Base-by-base conservation (phyloP, 331 rosid genomes). In the Quercus tomentella region DNA sequence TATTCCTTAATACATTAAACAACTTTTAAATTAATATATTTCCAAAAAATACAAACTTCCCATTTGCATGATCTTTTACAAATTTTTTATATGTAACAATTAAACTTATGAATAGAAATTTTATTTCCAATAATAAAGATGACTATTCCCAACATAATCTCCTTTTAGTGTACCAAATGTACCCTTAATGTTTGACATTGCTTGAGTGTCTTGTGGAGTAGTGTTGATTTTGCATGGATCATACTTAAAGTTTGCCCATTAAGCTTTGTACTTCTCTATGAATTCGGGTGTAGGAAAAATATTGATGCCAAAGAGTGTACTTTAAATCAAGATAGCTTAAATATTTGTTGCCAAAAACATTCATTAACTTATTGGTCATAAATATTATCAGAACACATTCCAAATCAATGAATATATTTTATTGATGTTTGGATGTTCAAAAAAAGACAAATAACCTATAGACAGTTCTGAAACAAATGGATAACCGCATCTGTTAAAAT, bases 151-250 rank as follows among this genome's bases (percentile, higher is more conserved):
- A 8, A 41, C 1, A 0, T 8, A 41, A 41, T 2, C 45, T 41
- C 45, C 45, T 41, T 41, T 41, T 41, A 2, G 45, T 41, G 12
- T 41, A 41, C 12, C 12, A 41, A 41, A 41, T 41, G 12, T 41
- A 8, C 45, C 45, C 45, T 8, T 41, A 41, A 41, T 41, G 52
- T 90, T 84, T 6, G 99, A 84, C 92, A 89, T 88, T 30, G 71
- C 96, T 79, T 93, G 88, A 72, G 97, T 93, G 71, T 95, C 99
- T 76, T 95, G 96, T 5, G 97, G 99, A 16, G 99, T 90, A 74
- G 91, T 93, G 86, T 91, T 93, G 78, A 95, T 93, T 78, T 85
- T 80, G 87, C 87, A 90, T 28, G 96, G 86, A 72, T 93, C 94
- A 73, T 91, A 91, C 62, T 97, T 97, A 43, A 86, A 90, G 77